Base-by-base conservation (phyloP, 345 rosid genomes). In the Firmiana major region DNA sequence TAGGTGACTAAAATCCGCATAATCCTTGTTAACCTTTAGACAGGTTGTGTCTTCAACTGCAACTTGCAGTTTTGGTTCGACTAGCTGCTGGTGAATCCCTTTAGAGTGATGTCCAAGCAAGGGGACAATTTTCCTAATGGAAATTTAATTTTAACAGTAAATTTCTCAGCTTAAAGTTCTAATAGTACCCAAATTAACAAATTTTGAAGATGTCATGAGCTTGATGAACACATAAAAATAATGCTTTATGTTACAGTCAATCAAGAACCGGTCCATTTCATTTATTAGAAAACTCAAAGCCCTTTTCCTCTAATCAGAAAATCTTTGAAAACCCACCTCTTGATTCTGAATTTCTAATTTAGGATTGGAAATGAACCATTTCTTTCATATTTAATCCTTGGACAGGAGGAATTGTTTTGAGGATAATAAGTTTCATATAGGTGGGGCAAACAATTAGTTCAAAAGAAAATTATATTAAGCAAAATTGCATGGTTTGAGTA, bases 61-160 rank as follows among this genome's bases (percentile, higher is more conserved):
- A 46, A 74, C 77, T 40, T 24, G 2, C 9, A 15, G 1, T 24
- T 24, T n/a, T 43, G 65, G 55, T 60, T 36, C 15, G 10, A 57
- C 21, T 24, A 3, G 55, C 77, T 9, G 69, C 51, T 74, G 67
- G 66, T 24, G 43, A 26, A 74, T 74, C 77, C 31, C 77, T 74
- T 60, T 74, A 21, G 77, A 74, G 77, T 74, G 55, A 74, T 46
- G 57, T 74, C 24, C 42, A 74, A 74, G 77, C 57, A 54, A 67
- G 3, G 3, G 12, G 0, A 9, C 9, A 42, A 4, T 67, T 43
- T 22, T 67, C 72, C 42, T 15, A 4, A 42, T 26, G 36, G 1
- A 26, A 6, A 21, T 45, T 54, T 45, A 24, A 28, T 28, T 49
- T 11, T 42, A 70, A 70, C 21, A 16, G n/a, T 16, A 46, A 49